A percentile compares a stretch with the other conserved stretches of the same genome.
Conservation (phyloP, 805 yeast genomes). For the Lachancea kluyveri region DNA sequence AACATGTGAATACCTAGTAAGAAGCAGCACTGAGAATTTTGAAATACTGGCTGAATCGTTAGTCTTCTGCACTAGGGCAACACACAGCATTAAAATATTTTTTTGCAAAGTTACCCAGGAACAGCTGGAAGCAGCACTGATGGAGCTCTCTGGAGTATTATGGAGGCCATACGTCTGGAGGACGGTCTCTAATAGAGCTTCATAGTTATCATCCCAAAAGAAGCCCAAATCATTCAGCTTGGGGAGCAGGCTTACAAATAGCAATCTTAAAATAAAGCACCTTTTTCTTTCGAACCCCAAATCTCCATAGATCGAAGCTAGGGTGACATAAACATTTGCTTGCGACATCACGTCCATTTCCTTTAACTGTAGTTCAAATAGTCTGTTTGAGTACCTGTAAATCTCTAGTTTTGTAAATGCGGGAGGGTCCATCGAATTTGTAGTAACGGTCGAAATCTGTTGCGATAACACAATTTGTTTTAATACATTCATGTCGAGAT, state of each 20-base stretch:
- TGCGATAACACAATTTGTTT: constrained; percentile 42
- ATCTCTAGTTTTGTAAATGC: constrained; percentile 41
- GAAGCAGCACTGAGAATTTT: constrained; percentile 45
- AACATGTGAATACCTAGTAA: constrained; percentile 50
- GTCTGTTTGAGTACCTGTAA: constrained; percentile 39
- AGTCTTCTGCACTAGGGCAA: constrained; percentile 47
- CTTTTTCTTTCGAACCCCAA: constrained; percentile 61
- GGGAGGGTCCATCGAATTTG: constrained; percentile 21
- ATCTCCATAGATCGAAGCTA: constrained; percentile 58
- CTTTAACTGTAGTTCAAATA: constrained; percentile 40
- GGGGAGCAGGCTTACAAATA: constrained; percentile 48
- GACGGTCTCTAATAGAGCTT: constrained; percentile 42
- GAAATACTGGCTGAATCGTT: constrained; percentile 40
- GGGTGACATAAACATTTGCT: constrained; percentile 54
- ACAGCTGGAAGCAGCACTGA: constrained; percentile 24
- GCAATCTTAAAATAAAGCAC: constrained; percentile 60
- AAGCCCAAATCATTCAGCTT: constrained; percentile 2
- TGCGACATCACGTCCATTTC: constrained; percentile 47
- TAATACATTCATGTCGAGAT: constrained; percentile 37
- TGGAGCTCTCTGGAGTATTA: constrained; percentile 30
- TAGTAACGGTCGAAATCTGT: too few species aligned
- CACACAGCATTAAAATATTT: constrained; percentile 45
- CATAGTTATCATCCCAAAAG: constrained; percentile 29
- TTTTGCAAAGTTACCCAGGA: constrained; percentile 57
- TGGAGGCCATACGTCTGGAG: constrained; percentile 49